Conservation (phyloP, 331 rosid species). For the Saraca asoca region DNA sequence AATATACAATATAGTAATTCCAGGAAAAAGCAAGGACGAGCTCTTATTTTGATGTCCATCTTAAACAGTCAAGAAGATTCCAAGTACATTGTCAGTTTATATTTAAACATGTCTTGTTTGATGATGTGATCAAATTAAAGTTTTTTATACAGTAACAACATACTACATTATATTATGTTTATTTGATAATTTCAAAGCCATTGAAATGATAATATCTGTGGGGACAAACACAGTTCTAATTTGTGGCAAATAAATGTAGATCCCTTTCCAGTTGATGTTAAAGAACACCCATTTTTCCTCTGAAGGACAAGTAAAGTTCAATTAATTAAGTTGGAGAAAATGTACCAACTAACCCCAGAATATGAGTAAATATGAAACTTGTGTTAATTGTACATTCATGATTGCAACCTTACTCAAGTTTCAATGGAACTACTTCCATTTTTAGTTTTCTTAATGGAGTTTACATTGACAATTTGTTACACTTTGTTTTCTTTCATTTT, state of each 20-base stretch:
- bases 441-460: neutral
- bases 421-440: constrained; percentile 7
- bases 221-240: neutral
- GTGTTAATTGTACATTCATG: neutral
- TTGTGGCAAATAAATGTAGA: neutral
- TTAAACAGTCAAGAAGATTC: constrained; percentile 39
- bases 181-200: constrained; percentile 20
- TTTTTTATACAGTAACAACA: neutral
- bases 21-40: constrained; percentile 24
- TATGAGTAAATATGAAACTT: neutral
- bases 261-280: neutral
- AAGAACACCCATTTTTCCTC: neutral
- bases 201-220: neutral
- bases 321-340: neutral
- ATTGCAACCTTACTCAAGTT: neutral
- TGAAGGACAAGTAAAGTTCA: neutral
- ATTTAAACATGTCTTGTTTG: neutral
- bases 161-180: no score
- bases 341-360: neutral
- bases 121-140: constrained; percentile 14
- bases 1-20: constrained; percentile 3
- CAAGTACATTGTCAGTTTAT: constrained; percentile 24
- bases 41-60: constrained; percentile 42
- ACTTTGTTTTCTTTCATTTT: constrained; percentile 5
- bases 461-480: neutral